phyloP scores from a whole-genome alignment of 2,329 filamentous ascomycete genomes.

The Sporothrix phasma region DNA sequence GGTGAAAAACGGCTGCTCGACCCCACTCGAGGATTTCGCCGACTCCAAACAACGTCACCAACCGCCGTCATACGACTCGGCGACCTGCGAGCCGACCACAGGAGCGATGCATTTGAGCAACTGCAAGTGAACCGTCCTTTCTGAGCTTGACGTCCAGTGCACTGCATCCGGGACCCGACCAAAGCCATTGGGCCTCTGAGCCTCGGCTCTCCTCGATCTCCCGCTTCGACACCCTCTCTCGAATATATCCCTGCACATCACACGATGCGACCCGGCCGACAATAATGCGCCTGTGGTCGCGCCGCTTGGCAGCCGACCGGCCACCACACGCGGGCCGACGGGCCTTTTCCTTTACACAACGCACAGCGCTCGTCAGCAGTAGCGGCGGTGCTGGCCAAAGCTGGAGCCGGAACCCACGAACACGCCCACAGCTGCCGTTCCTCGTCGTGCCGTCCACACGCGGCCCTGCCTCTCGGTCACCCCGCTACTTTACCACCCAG shows the following conservation, averaged over 20 bases:
- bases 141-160: background rate
- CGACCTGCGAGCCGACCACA: background rate
- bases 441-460: conserved; percentile 31
- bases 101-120: background rate
- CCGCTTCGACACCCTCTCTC: background rate
- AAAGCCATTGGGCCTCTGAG: background rate
- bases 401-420: conserved; percentile 6
- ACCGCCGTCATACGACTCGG: background rate
- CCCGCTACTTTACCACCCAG: conserved; percentile 71
- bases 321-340: background rate
- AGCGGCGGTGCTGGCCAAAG: background rate
- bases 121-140: background rate
- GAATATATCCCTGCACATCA: background rate
- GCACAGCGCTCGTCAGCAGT: background rate
- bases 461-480: conserved; percentile 25
- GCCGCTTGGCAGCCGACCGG: background rate
- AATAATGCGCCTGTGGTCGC: conserved; percentile 4
- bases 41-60: background rate
- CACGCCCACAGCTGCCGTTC: conserved; percentile 41
- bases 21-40: background rate
- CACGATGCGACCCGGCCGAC: conserved; percentile 8
- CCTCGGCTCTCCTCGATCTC: background rate
- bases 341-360: conserved; percentile 8
- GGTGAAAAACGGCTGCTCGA: background rate
- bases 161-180: background rate